Evolutionary conservation across 352 stramenopile species (phyloP).

Genomic region (Pythium sukuiense): DNA sequence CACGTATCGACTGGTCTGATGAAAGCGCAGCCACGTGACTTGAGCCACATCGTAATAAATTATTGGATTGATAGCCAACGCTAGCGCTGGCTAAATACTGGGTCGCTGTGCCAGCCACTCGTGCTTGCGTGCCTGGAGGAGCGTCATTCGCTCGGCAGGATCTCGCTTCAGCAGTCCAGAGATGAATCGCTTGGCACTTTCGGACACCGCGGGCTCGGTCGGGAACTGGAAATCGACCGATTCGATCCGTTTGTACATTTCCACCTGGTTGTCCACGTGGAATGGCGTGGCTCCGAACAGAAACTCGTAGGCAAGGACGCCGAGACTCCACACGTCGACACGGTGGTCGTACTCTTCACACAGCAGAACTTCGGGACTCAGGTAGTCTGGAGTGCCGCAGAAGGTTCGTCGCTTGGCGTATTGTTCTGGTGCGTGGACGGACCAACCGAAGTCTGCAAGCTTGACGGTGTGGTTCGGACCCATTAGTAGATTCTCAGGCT

Average conservation of each 20-base stretch:
- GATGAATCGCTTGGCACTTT: conserved; percentile 67
- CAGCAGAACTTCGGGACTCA: conserved; percentile 83
- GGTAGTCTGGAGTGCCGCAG: conserved; percentile 84
- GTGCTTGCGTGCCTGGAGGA: conserved; percentile 53
- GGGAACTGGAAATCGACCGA: conserved; percentile 63
- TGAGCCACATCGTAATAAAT: conserved; percentile 21
- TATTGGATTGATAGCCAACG: conserved; percentile 12
- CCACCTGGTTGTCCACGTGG: conserved; percentile 72
- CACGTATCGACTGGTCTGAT: conserved; percentile 56
- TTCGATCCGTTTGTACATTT: conserved; percentile 82
- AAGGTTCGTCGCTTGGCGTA: conserved; percentile 66
- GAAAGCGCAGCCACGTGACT: background rate
- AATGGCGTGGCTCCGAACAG: conserved; percentile 81
- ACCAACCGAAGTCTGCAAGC: conserved; percentile 88
- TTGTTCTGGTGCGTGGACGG: conserved; percentile 69
- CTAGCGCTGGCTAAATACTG: conserved; percentile 26
- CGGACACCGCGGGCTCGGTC: conserved; percentile 42
- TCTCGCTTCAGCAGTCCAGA: conserved; percentile 50
- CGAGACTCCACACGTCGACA: conserved; percentile 82
- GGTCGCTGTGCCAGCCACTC: conserved; percentile 54
- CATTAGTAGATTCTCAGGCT: conserved; percentile 86
- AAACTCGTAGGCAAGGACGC: conserved; percentile 83
- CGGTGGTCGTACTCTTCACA: conserved; percentile 60
- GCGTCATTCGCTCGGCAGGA: conserved; percentile 58
- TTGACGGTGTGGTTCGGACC: conserved; percentile 78